These are phyloP conservation scores for Coelastrella sp. DNA, from an alignment of 139 green algal genomes.

Conservation along the genomic window DNA sequence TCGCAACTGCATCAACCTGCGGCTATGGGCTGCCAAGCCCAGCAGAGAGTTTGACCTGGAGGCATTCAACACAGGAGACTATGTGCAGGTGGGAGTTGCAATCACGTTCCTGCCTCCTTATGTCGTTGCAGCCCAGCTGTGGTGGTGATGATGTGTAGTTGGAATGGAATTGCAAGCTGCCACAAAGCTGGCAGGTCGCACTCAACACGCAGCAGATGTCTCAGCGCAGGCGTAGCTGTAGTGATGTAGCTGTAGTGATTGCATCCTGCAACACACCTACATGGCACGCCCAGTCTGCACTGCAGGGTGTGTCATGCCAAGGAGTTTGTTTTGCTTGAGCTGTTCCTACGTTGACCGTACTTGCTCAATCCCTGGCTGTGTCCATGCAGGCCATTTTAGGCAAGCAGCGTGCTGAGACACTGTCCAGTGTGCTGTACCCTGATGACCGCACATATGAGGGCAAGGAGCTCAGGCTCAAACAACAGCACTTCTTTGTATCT, in stretches of 20 bases:
- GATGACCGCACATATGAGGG: slow-evolving; percentile 97
- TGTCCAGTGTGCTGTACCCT: slow-evolving; percentile 97
- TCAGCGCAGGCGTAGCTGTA: too few relatives aligned
- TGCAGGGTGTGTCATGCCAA: not conserved
- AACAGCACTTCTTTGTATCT: slow-evolving; percentile 99
- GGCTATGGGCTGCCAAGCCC: slow-evolving; percentile 97
- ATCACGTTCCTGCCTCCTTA: too few relatives aligned
- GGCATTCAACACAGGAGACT: slow-evolving; percentile 97
- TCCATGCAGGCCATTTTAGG: slow-evolving; percentile 85
- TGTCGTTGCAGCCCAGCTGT: too few relatives aligned
- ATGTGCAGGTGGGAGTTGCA: slow-evolving; percentile 43
- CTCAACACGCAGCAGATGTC: too few relatives aligned
- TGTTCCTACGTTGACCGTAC: not conserved
- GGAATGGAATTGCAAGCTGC: too few relatives aligned
- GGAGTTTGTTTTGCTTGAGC: not conserved
- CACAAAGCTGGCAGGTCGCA: not conserved
- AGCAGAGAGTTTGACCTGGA: slow-evolving; percentile 97
- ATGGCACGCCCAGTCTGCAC: too few relatives aligned
- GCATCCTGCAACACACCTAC: too few relatives aligned
- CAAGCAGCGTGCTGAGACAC: slow-evolving; percentile 97
- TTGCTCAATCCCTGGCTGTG: not conserved
- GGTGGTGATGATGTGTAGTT: too few relatives aligned
- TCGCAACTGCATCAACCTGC: slow-evolving; percentile 99
- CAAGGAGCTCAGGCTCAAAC: slow-evolving; percentile 98
- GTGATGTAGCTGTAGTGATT: too few relatives aligned